Percentiles rank a stretch among this genome's conserved stretches.
These are phyloP conservation scores for Pleurotus salmoneostramineus DNA, from an alignment of 768 basidiomycete species.

Conservation along the genomic window DNA sequence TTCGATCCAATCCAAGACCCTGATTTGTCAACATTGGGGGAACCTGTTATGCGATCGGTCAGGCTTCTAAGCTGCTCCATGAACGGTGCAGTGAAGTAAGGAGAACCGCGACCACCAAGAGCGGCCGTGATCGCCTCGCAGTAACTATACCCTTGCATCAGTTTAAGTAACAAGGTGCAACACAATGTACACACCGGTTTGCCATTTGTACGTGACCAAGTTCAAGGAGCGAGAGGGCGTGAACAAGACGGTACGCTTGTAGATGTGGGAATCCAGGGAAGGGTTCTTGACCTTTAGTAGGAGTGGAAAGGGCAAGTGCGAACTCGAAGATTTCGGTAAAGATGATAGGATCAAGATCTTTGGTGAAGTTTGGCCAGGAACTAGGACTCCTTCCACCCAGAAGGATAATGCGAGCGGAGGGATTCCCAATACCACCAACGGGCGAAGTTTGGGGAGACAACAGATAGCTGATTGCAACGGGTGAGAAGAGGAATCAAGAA, in stretches of 20 bases:
- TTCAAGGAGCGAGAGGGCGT: conserved; percentile 75
- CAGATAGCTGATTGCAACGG: conserved; percentile 58
- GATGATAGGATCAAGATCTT: conserved; percentile 72
- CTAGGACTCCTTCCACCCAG: conserved; percentile 67
- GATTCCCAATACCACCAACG: conserved; percentile 66
- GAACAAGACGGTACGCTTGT: conserved; percentile 82
- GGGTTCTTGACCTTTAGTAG: conserved; percentile 79
- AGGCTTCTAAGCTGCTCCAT: conserved; percentile 75
- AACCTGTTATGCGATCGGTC: conserved; percentile 71
- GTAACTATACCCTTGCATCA: conserved; percentile 52
- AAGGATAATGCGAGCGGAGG: conserved; percentile 64
- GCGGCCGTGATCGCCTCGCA: conserved; percentile 83
- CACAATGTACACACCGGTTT: conserved; percentile 49
- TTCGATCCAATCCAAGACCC: conserved; percentile 87
- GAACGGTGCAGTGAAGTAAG: conserved; percentile 63
- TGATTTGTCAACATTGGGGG: conserved; percentile 70
- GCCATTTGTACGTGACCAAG: conserved; percentile 76
- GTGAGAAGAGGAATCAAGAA: conserved; percentile 8
- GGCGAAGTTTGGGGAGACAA: conserved; percentile 79
- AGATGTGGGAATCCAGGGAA: conserved; percentile 82
- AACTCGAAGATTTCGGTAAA: conserved; percentile 93
- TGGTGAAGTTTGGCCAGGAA: conserved; percentile 44
- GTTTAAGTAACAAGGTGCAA: not conserved
- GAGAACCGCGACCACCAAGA: conserved; percentile 51
- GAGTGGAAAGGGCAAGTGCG: conserved; percentile 71